Evolutionary conservation across 495 filamentous ascomycete species (phyloP), one percentile per base, ranked within the genome.

Genomic region (Aspergillus nanangensis): DNA sequence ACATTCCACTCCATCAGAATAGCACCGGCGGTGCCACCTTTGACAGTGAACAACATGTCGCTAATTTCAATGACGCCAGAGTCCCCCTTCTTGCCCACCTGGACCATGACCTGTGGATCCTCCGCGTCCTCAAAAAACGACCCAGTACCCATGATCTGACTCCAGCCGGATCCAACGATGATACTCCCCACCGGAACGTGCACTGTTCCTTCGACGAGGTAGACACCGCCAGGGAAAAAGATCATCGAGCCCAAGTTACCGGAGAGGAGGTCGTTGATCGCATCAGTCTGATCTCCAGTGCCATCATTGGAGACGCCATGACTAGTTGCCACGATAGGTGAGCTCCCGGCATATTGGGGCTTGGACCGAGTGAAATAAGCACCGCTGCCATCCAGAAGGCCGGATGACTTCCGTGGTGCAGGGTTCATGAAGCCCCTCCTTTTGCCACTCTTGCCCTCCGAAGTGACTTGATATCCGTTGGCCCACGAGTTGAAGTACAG

Each of bases 1-100:
- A 91, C 58, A 63, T 93, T 92, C 86, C 86, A 93, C 58, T 95
- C 77, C 48, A 93, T 70, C 41, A 95, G 65, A 52, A 88, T 81
- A 23, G 87, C 87, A 43, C 89, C 89, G 22, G 87, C 86, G 45
- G 84, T 79, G 4, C 86, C 64, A 22, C 88, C 89, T 44, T 78
- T 33, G 19, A 74, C 69, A 18, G 72, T 67, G 40, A 80, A 66
- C 3, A 69, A 51, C 50, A 79, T 70, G 36, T 84, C 75, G 25
- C 67, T 62, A 53, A 82, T 76, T 39, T 82, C 73, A 4, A 73
- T 72, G 0, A 58, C 50, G 5, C 81, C 80, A 0, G 65, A 58
- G 14, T 81, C 71, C 7, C 70, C 71, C 0, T 57, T 38, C 9
- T 67, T 62, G 11, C 80, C 81, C 15, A 85, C 64, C 37, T 71